Conservation (phyloP, 768 basidiomycete genomes). For the Mycena maculata region DNA sequence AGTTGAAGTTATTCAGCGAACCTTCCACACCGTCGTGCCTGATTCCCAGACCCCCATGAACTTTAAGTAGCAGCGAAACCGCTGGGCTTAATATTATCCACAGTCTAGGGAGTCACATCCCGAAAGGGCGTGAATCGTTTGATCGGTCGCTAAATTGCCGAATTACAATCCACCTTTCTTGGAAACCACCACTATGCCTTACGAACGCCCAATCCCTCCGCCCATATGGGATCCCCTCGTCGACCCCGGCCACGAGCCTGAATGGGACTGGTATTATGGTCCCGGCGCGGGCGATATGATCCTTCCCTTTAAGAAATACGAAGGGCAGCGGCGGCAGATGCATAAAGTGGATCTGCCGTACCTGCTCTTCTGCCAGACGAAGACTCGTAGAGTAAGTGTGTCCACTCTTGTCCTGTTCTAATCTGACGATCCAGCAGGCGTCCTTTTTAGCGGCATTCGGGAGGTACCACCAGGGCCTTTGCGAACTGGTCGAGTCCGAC, state of each 20-base stretch:
- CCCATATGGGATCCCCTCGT: background rate
- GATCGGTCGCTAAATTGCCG: too few species aligned
- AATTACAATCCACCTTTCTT: background rate
- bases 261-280: background rate
- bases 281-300: background rate
- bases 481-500: background rate
- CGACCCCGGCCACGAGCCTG: background rate
- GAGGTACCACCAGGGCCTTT: constrained; percentile 7
- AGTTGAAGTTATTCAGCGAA: too few species aligned
- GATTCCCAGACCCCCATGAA: too few species aligned
- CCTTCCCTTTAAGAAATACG: background rate
- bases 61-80: too few species aligned
- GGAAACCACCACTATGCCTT: background rate
- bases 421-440: background rate
- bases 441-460: background rate
- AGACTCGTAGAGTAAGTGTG: background rate
- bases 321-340: background rate
- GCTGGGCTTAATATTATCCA: too few species aligned
- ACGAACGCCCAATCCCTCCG: background rate
- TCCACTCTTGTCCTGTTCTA: background rate
- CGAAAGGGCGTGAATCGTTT: too few species aligned
- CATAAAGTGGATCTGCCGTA: background rate
- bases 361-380: background rate
- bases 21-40: too few species aligned
- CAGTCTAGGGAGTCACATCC: too few species aligned